A percentile compares a stretch with the other conserved stretches of the same genome.
These are phyloP conservation scores for Myxozyma sirexii DNA, from an alignment of 805 yeast genomes.

Conservation along the genomic window DNA sequence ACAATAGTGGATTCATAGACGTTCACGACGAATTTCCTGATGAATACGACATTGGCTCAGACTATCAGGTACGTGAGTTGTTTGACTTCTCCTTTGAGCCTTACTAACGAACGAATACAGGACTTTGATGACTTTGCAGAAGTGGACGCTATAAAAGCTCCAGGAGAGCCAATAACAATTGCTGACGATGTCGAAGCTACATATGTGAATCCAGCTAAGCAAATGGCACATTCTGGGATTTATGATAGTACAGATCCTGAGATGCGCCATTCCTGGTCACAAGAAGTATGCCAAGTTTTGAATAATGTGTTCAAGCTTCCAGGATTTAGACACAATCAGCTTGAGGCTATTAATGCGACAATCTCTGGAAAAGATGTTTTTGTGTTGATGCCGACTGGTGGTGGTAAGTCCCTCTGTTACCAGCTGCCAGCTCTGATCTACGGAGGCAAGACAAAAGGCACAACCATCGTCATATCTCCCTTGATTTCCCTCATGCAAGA, in stretches of 20 bases:
- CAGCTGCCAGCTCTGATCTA: slow-evolving; percentile 88
- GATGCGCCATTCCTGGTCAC: slow-evolving; percentile 57
- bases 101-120: background rate
- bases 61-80: slow-evolving; percentile 6
- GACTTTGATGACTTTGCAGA: background rate
- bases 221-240: slow-evolving; percentile 19
- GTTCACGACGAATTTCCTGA: background rate
- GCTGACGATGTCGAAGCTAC: slow-evolving; percentile 1
- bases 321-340: slow-evolving; percentile 78
- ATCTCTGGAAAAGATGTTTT: slow-evolving; percentile 83
- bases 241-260: slow-evolving; percentile 14
- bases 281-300: slow-evolving; percentile 64
- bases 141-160: background rate
- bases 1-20: slow-evolving; percentile 4
- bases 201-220: slow-evolving; percentile 14
- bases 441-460: slow-evolving; percentile 75
- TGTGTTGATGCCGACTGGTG: slow-evolving; percentile 98
- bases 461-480: slow-evolving; percentile 92
- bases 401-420: slow-evolving; percentile 94
- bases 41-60: slow-evolving; percentile 13
- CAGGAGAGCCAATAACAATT: background rate
- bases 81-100: background rate
- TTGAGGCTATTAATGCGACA: slow-evolving; percentile 80
- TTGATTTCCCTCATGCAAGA: slow-evolving; percentile 96
- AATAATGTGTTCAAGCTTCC: slow-evolving; percentile 61